These are phyloP conservation scores for Secale cereale DNA, from an alignment of 176 grass and related monocot genomes.

Conservation along the genomic window DNA sequence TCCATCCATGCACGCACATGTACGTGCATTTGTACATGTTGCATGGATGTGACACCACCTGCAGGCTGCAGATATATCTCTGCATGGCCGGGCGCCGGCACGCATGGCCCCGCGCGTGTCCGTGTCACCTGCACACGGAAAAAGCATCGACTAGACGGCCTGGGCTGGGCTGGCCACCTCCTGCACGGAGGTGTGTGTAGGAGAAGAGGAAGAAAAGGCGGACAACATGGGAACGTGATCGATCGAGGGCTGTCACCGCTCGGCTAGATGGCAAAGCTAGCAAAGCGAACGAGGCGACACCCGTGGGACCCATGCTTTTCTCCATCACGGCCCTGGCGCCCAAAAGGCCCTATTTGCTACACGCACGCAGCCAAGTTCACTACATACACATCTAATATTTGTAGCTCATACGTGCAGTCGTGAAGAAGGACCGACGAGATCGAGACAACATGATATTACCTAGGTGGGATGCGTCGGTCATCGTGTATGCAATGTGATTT, in stretches of 20 bases:
- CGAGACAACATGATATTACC: no score
- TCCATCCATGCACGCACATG: not conserved
- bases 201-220: not conserved
- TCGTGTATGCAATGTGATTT: not conserved
- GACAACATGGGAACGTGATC: not conserved
- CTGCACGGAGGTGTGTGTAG: not conserved
- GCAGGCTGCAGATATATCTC: not conserved
- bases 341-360: not conserved
- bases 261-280: not conserved
- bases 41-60: not conserved
- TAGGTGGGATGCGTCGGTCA: not conserved
- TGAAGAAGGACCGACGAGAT: not conserved
- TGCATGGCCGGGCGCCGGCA: not conserved
- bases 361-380: not conserved
- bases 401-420: no score
- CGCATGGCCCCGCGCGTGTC: not conserved
- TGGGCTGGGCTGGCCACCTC: not conserved
- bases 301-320: not conserved
- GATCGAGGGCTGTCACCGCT: slow-evolving; percentile 11
- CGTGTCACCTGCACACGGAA: not conserved
- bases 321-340: not conserved
- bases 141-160: not conserved
- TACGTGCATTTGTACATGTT: not conserved
- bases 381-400: no score
- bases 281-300: not conserved